Evolutionary conservation across 2,329 filamentous ascomycete species (phyloP).

Genomic region (Aspergillus japonicus): DNA sequence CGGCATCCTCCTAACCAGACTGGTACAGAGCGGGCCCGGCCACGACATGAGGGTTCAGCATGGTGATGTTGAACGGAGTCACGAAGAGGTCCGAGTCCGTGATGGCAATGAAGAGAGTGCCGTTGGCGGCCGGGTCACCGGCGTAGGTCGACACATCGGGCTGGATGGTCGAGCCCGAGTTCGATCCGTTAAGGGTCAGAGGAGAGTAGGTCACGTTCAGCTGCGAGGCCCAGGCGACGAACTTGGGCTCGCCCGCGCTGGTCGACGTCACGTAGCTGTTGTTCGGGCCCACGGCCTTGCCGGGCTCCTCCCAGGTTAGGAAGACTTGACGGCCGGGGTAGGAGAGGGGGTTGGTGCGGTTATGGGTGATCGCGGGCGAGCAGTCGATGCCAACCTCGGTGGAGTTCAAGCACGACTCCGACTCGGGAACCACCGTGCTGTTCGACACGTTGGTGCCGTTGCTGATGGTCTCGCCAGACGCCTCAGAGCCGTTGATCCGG

Average conservation of each 20-base stretch:
- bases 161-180: constrained; percentile 67
- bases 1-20: constrained; percentile 60
- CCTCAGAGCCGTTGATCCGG: constrained; percentile 62
- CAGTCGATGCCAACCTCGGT: constrained; percentile 55
- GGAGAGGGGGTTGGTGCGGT: constrained; percentile 68
- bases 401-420: constrained; percentile 59
- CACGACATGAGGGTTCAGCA: constrained; percentile 73
- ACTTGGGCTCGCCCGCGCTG: constrained; percentile 59
- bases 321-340: constrained; percentile 72
- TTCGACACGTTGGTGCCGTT: constrained; percentile 36
- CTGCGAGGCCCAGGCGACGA: constrained; percentile 74
- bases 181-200: constrained; percentile 51
- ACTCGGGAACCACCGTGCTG: constrained; percentile 37
- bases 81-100: constrained; percentile 68
- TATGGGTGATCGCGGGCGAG: constrained; percentile 63
- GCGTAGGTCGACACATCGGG: constrained; percentile 67
- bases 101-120: constrained; percentile 75
- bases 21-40: constrained; percentile 72
- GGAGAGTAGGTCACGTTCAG: constrained; percentile 71
- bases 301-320: constrained; percentile 70
- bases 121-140: constrained; percentile 69
- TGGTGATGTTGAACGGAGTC: constrained; percentile 72
- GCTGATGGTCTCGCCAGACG: constrained; percentile 60
- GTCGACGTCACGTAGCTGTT: constrained; percentile 73
- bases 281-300: constrained; percentile 70